phyloP scores from a whole-genome alignment of 2,329 filamentous ascomycete species.

The Fusarium duplospermum region DNA sequence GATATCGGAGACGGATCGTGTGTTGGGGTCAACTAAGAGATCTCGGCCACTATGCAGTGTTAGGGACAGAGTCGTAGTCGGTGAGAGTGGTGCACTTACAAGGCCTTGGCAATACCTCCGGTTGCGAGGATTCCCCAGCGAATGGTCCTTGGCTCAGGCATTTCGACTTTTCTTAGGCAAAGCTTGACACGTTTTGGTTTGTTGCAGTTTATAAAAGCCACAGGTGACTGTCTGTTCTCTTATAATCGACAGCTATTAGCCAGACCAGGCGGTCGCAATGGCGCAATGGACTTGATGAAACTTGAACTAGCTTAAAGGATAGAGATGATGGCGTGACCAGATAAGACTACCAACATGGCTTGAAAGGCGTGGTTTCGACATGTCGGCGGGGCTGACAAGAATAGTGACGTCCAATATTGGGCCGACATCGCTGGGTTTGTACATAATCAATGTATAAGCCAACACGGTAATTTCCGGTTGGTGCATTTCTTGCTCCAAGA shows the following conservation, averaged over 20 bases:
- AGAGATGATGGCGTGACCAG: not conserved
- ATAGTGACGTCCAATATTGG: not conserved
- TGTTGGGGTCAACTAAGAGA: conserved; percentile 76
- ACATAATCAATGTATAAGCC: not conserved
- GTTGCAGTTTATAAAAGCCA: not conserved
- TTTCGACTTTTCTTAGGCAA: not conserved
- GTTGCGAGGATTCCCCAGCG: conserved; percentile 14
- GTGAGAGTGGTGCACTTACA: not conserved
- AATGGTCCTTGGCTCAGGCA: not conserved
- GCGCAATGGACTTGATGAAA: not conserved
- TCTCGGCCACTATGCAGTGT: conserved; percentile 61
- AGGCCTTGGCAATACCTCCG: conserved; percentile 6
- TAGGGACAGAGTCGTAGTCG: not conserved
- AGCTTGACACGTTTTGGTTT: not conserved
- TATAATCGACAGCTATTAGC: not conserved
- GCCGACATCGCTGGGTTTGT: not conserved
- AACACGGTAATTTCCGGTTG: not conserved
- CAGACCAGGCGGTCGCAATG: not conserved
- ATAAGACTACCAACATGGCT: not conserved
- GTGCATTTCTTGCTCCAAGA: not conserved
- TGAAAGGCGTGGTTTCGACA: not conserved
- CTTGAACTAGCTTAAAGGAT: not conserved
- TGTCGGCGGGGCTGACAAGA: not conserved
- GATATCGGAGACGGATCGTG: conserved; percentile 76
- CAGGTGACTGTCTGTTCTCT: not conserved